Evolutionary conservation across 139 green algal species (phyloP).

Genomic region (Closterium sp.): DNA sequence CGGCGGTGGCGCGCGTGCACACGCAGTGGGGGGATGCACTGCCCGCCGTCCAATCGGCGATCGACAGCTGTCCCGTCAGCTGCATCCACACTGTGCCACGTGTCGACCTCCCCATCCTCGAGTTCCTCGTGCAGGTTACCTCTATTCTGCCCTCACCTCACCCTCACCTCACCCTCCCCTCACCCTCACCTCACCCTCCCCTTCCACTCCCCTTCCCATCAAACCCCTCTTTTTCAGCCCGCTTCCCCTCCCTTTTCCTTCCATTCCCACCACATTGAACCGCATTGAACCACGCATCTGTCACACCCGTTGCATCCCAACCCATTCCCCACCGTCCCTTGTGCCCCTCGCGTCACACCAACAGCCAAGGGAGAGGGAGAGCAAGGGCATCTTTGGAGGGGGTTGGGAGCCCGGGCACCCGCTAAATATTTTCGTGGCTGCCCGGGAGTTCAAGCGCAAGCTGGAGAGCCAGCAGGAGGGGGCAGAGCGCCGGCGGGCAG

Average conservation of each 20-base stretch:
- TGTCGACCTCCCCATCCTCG: constrained; percentile 36
- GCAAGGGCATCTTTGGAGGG: constrained; percentile 12
- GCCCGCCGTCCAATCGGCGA: constrained; percentile 3
- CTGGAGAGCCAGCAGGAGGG: background rate
- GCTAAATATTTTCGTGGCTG: background rate
- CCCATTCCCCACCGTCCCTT: too few relatives aligned
- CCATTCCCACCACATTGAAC: background rate
- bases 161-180: background rate
- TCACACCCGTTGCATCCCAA: too few relatives aligned
- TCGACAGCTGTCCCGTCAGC: constrained; percentile 48
- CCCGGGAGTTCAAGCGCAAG: constrained; percentile 8
- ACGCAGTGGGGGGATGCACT: background rate
- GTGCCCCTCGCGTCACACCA: too few relatives aligned
- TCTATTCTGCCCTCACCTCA: background rate
- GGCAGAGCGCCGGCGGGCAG: background rate
- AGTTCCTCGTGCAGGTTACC: constrained; percentile 18
- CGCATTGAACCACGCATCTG: too few relatives aligned
- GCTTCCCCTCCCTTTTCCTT: background rate
- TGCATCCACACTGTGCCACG: background rate
- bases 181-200: too few relatives aligned
- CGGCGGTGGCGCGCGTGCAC: background rate
- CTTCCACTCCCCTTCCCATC: background rate
- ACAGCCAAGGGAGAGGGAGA: background rate
- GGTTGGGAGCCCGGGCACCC: constrained; percentile 5
- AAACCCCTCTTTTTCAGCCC: background rate